phyloP scores from a whole-genome alignment of 2,329 filamentous ascomycete genomes.

The Daldinia sp. region DNA sequence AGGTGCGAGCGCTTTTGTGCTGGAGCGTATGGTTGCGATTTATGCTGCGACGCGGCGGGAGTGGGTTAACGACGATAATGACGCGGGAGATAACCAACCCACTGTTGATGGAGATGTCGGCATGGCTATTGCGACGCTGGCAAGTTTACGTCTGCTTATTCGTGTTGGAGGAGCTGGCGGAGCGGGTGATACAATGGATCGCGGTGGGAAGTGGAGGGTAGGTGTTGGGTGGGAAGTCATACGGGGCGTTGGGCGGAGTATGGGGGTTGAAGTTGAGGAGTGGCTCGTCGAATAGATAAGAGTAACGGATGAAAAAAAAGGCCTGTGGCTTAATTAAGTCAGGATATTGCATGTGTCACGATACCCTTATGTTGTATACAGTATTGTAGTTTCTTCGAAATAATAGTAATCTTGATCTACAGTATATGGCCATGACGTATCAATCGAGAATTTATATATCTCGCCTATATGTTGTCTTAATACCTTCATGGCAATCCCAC shows the following conservation, averaged over 20 bases:
- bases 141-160: conserved; percentile 76
- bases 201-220: conserved; percentile 79
- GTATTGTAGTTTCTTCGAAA: background rate
- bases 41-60: conserved; percentile 74
- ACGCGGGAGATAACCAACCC: conserved; percentile 53
- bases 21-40: conserved; percentile 84
- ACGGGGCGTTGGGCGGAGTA: conserved; percentile 74
- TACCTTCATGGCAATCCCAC: conserved; percentile 8
- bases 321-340: background rate
- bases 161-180: conserved; percentile 74
- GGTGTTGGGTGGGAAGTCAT: conserved; percentile 84
- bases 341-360: background rate
- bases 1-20: conserved; percentile 79
- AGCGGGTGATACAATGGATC: conserved; percentile 76
- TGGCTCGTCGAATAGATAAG: conserved; percentile 72
- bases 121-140: conserved; percentile 77
- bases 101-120: conserved; percentile 67
- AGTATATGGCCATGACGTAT: conserved; percentile 4
- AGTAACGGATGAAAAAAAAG: background rate
- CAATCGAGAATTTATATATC: conserved; percentile 19
- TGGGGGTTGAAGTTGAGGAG: conserved; percentile 83
- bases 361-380: conserved; percentile 13
- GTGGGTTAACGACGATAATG: conserved; percentile 58
- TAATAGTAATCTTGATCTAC: conserved; percentile 28
- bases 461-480: conserved; percentile 19